phyloP scores from a whole-genome alignment of 192 early-diverging fungal species.

The Coemansia umbellata region DNA sequence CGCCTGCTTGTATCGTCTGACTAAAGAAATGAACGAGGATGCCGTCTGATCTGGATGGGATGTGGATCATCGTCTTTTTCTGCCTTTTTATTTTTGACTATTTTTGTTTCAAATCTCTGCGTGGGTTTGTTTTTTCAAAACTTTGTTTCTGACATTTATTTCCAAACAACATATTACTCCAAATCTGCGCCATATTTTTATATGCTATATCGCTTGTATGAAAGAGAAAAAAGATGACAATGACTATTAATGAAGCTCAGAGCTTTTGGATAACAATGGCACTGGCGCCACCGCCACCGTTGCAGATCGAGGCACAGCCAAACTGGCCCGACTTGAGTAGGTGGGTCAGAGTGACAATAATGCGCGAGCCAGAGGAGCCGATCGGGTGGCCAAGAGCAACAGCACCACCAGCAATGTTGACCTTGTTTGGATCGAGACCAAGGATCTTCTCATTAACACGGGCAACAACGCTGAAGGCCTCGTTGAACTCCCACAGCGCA shows the following conservation, averaged over 20 bases:
- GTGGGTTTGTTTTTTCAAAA: neutral
- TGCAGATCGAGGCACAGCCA: conserved; percentile 78
- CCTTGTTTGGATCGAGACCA: conserved; percentile 60
- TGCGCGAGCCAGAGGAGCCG: conserved; percentile 78
- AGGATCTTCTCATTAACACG: conserved; percentile 87
- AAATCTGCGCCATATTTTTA: neutral
- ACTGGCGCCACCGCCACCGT: conserved; percentile 52
- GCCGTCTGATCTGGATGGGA: neutral
- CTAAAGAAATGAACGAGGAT: neutral
- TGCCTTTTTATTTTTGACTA: neutral
- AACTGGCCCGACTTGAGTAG: conserved; percentile 77
- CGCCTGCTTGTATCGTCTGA: conserved; percentile 36
- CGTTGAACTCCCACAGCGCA: conserved; percentile 93
- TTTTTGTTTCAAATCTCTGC: neutral
- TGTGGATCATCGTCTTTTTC: neutral
- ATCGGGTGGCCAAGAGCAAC: conserved; percentile 79
- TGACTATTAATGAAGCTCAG: too few relatives aligned
- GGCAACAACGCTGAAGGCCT: conserved; percentile 93
- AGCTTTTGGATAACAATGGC: conserved; percentile 6
- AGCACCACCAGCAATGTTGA: conserved; percentile 80
- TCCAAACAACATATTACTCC: neutral
- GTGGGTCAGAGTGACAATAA: conserved; percentile 77
- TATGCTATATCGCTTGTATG: neutral
- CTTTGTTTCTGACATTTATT: neutral
- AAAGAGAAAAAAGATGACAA: neutral